A percentile compares a stretch with the other conserved stretches of the same genome.
Conservation (phyloP, 2,329 filamentous ascomycete species). For the Phialemoniopsis sp. region DNA sequence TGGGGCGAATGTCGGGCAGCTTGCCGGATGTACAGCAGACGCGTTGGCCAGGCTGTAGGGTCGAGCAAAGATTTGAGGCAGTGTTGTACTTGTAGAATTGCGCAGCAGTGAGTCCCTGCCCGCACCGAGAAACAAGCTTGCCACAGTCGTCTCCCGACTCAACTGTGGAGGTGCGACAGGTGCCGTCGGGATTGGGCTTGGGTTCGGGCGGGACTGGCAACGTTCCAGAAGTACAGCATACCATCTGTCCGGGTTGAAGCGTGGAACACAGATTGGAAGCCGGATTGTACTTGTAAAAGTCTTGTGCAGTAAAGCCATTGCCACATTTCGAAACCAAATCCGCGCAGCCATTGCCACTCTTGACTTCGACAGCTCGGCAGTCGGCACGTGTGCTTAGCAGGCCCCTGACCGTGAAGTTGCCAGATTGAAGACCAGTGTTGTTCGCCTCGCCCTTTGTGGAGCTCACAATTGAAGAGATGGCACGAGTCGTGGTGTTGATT, state of each 20-base stretch:
- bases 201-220: constrained; percentile 24
- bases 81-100: no score
- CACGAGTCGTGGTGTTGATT: no score
- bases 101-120: constrained; percentile 9
- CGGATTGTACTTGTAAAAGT: constrained; percentile 20
- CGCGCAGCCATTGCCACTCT: constrained; percentile 16
- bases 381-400: no score
- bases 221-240: constrained; percentile 30
- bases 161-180: constrained; percentile 26
- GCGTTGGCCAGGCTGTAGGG: no score
- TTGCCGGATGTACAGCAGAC: no score
- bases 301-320: constrained; percentile 7
- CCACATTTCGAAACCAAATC: constrained; percentile 17
- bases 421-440: no score
- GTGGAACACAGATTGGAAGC: constrained; percentile 20
- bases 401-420: no score
- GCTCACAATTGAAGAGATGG: no score
- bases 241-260: constrained; percentile 23
- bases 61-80: no score
- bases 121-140: constrained; percentile 17
- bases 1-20: no score
- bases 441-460: no score
- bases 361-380: neutral
- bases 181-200: constrained; percentile 25
- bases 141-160: constrained; percentile 24